Conservation (phyloP, 768 basidiomycete species). For the Podaxis mareebaensis region DNA sequence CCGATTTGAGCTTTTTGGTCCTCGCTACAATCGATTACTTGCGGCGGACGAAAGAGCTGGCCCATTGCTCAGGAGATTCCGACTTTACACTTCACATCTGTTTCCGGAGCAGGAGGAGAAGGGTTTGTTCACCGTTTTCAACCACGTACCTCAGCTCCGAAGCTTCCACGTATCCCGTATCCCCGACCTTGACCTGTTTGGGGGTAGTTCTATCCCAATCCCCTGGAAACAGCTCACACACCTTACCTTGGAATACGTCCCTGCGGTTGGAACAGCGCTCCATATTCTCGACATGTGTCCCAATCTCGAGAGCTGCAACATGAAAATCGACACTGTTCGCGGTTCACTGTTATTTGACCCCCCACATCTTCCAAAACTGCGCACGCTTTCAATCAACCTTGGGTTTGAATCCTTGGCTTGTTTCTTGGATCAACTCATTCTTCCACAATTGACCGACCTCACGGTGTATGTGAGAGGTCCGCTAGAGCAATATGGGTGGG, state of each 20-base stretch:
- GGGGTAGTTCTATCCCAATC: constrained; percentile 25
- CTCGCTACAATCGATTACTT: constrained; percentile 26
- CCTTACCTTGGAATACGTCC: constrained; percentile 28
- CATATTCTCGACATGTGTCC: constrained; percentile 30
- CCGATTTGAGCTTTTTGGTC: constrained; percentile 32
- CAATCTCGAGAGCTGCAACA: constrained; percentile 26
- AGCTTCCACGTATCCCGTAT: constrained; percentile 32
- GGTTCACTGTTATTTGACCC: constrained; percentile 25
- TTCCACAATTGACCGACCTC: constrained; percentile 28
- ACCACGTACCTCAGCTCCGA: constrained; percentile 29
- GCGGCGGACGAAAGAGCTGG: constrained; percentile 25
- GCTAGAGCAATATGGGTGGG: constrained; percentile 32
- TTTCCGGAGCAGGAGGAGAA: constrained; percentile 31
- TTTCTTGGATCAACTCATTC: constrained; percentile 29
- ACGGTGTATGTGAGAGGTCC: constrained; percentile 30
- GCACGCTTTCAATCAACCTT: constrained; percentile 31
- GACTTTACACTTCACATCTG: constrained; percentile 28
- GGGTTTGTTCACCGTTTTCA: constrained; percentile 31
- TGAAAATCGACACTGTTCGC: constrained; percentile 29
- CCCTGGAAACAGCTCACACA: constrained; percentile 34
- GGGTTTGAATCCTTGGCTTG: constrained; percentile 28
- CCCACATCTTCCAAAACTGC: constrained; percentile 26
- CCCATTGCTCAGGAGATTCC: constrained; percentile 32
- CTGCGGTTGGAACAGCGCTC: constrained; percentile 28
- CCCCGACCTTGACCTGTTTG: constrained; percentile 28